Conservation (phyloP, 768 basidiomycete species). For the Kwoniella newhampshirensis region DNA sequence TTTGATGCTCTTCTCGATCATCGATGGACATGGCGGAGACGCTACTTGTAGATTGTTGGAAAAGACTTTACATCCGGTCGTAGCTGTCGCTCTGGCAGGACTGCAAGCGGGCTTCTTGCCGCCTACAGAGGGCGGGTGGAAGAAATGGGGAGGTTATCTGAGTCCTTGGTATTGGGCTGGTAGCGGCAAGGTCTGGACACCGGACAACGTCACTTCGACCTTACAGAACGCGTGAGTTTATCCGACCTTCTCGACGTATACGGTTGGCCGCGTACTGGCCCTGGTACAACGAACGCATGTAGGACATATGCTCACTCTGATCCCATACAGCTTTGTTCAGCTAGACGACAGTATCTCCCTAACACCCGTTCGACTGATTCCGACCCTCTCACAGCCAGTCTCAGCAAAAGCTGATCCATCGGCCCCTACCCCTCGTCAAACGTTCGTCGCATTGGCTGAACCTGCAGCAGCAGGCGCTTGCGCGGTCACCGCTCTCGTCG, state of each 20-base stretch:
- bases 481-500: slow-evolving; percentile 82
- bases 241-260: neutral
- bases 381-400: slow-evolving; percentile 11
- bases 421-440: slow-evolving; percentile 58
- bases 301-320: slow-evolving; percentile 6
- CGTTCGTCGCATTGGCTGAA: slow-evolving; percentile 58
- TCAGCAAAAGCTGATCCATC: slow-evolving; percentile 1
- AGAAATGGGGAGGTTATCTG: slow-evolving; percentile 7
- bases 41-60: slow-evolving; percentile 82
- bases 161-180: slow-evolving; percentile 26
- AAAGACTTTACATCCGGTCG: slow-evolving; percentile 77
- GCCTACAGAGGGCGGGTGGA: neutral
- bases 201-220: slow-evolving; percentile 25
- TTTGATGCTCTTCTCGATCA: slow-evolving; percentile 78
- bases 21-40: slow-evolving; percentile 70
- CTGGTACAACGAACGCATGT: too few species aligned
- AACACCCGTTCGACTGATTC: slow-evolving; percentile 70
- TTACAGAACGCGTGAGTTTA: slow-evolving; percentile 34
- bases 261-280: neutral
- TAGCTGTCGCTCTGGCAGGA: slow-evolving; percentile 67
- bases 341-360: slow-evolving; percentile 82
- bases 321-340: slow-evolving; percentile 76
- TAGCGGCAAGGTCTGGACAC: slow-evolving; percentile 21
- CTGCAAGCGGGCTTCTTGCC: slow-evolving; percentile 39
- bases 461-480: slow-evolving; percentile 90